Base-by-base conservation (phyloP, 306 rosid species). In the Cajanus cajan region DNA sequence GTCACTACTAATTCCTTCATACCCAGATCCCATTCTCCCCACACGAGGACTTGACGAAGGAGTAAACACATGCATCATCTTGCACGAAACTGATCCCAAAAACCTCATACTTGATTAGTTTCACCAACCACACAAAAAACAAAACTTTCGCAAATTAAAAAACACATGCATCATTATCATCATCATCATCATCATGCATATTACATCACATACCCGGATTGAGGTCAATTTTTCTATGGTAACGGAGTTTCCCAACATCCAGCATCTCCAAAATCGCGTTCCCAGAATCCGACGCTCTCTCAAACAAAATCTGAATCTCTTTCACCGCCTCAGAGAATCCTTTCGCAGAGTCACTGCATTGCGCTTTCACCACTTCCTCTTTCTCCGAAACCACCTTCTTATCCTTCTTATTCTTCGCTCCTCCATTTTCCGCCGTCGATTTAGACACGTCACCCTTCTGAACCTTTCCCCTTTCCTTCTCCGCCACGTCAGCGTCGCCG, bases 241-340 rank as follows among this genome's bases (percentile, higher is more conserved):
- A 81, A 48, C 78, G 88, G 67, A 85, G 78, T 81, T 78, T 83
- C 39, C 89, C 85, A 64, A 75, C 81, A 71, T 88, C 88, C 5
- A 95, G 79, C 90, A 87, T 58, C 71, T 82, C 89, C 71, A 81
- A 76, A 67, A 92, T 73, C 5, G 81, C 79, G 39, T 80, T 85
- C 15, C 94, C 95, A 0, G 98, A 90, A 52, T 88, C 89, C 1
- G 95, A 90, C 18, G 97, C 95, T 78, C 70, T 87, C 63, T 86
- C 78, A 33, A 94, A 85, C 34, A 81, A 87, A 71, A 71, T 70
- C 80, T 86, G 90, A 85, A 94, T 86, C 86, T 88, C 93, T 79
- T 48, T 81, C 88, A 88, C 78, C 0, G 72, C 76, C 75, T 92
- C 96, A 0, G 74, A 67, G 39, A 87, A 81, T 50, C 87, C 83